Percentiles rank a stretch among this genome's conserved stretches.
Conservation (phyloP, 768 basidiomycete species). For the Tylopilus rubrobrunneus region DNA sequence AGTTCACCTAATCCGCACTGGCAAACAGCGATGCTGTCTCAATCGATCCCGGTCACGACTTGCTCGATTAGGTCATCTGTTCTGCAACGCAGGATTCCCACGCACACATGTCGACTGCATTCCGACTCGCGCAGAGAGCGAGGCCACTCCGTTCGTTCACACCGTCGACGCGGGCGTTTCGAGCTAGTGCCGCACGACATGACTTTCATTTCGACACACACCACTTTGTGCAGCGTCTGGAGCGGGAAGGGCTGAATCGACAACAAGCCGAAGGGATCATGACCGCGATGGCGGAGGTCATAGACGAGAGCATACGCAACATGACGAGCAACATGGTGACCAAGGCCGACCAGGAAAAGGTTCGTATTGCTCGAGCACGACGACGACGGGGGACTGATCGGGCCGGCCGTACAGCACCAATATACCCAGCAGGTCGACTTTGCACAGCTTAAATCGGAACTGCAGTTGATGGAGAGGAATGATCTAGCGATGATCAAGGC, state of each 20-base stretch:
- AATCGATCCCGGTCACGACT: too few species aligned
- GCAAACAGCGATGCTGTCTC: too few species aligned
- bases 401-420: conserved; percentile 54
- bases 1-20: too few species aligned
- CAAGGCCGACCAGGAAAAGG: conserved; percentile 96
- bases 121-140: conserved; percentile 4
- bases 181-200: conserved; percentile 23
- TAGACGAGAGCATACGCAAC: conserved; percentile 93
- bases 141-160: conserved; percentile 5
- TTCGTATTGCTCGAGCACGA: conserved; percentile 26
- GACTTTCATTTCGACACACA: conserved; percentile 94
- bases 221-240: conserved; percentile 87
- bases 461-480: conserved; percentile 96
- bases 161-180: conserved; percentile 23
- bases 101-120: conserved; percentile 15
- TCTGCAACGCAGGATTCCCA: conserved; percentile 11
- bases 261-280: conserved; percentile 96
- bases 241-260: conserved; percentile 83
- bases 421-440: conserved; percentile 97
- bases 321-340: conserved; percentile 97
- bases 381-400: conserved; percentile 2
- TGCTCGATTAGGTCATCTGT: background rate
- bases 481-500: conserved; percentile 93
- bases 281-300: conserved; percentile 94
- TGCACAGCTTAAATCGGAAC: conserved; percentile 92